Evolutionary conservation across 2,329 filamentous ascomycete species (phyloP).

Genomic region (Xylariaceae sp.): DNA sequence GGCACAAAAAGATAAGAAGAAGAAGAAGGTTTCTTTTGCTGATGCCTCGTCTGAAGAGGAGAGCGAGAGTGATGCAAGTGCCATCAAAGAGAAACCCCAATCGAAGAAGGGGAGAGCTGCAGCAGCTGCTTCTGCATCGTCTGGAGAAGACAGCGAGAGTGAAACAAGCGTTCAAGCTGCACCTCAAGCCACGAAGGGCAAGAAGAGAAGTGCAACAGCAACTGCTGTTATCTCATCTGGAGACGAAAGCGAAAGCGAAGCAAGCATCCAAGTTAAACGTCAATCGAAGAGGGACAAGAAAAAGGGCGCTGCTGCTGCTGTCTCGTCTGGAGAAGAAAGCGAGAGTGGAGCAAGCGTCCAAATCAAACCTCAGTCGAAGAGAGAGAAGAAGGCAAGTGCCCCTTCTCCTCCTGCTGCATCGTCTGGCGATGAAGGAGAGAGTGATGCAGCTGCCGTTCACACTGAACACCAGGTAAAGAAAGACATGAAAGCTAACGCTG

Average conservation of each 20-base stretch:
- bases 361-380: conserved; percentile 27
- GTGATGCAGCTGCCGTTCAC: neutral
- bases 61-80: neutral
- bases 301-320: neutral
- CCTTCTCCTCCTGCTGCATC: neutral
- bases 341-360: conserved; percentile 3
- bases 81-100: neutral
- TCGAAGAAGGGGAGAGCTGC: neutral
- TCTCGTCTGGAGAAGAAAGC: conserved; percentile 9
- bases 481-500: conserved; percentile 1
- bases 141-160: conserved; percentile 1
- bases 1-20: conserved; percentile 20
- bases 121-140: neutral
- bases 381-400: conserved; percentile 16
- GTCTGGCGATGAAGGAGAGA: conserved; percentile 13
- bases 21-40: neutral
- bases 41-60: neutral
- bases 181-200: neutral
- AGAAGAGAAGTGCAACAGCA: neutral
- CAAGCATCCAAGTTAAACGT: conserved; percentile 9
- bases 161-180: neutral
- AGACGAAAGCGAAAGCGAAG: conserved; percentile 21
- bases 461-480: neutral
- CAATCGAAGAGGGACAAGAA: conserved; percentile 1
- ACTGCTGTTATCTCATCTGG: conserved; percentile 12